Evolutionary conservation across 164 flowering plant genomes (phyloP).

Genomic region (Piper longum): DNA sequence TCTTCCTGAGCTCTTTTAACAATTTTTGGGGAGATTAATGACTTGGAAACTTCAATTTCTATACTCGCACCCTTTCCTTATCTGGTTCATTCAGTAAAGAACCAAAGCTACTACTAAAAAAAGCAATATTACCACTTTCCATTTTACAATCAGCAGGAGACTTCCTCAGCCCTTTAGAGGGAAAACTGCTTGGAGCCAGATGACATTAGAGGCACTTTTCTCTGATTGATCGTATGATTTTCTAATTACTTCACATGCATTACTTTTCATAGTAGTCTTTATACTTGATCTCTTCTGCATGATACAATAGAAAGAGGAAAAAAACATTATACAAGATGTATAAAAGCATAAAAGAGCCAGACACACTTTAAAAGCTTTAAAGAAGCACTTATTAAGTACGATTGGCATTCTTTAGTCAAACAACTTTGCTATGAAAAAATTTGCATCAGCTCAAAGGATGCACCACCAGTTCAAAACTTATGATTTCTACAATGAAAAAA

Average conservation of each 20-base stretch:
- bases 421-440: background rate
- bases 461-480: too few species aligned
- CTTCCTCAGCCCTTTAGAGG: constrained; percentile 15
- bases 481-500: too few species aligned
- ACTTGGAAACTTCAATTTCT: constrained; percentile 14
- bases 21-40: background rate
- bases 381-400: background rate
- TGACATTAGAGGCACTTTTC: constrained; percentile 15
- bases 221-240: constrained; percentile 11
- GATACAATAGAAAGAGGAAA: constrained; percentile 26
- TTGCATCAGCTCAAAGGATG: too few species aligned
- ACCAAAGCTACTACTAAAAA: constrained; percentile 11
- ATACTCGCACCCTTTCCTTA: constrained; percentile 18
- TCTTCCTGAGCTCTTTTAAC: constrained; percentile 1
- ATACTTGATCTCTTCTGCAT: constrained; percentile 46
- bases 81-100: constrained; percentile 17
- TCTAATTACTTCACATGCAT: constrained; percentile 21
- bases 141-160: constrained; percentile 5
- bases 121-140: constrained; percentile 9
- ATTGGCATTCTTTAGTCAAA: background rate
- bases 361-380: background rate
- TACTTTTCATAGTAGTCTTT: constrained; percentile 45
- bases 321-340: constrained; percentile 2
- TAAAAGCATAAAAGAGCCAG: background rate
- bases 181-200: constrained; percentile 12